Evolutionary conservation across 2,329 filamentous ascomycete genomes (phyloP).

Genomic region (Ophiostoma sp.): DNA sequence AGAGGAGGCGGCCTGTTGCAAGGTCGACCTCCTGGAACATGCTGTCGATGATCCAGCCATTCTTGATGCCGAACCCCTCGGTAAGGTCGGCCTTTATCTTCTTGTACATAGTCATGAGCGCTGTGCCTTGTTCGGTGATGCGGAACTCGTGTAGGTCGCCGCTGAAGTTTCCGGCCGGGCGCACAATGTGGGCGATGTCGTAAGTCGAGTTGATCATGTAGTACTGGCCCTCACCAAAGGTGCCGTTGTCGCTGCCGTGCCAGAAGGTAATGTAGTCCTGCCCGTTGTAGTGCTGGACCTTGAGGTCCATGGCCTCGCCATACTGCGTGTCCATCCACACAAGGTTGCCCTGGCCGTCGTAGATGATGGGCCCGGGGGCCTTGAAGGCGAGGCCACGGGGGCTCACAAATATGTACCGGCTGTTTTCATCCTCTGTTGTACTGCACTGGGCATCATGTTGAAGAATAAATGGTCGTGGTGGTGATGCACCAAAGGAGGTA

Average conservation of each 20-base stretch:
- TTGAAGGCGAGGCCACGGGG: conserved; percentile 26
- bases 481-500: conserved; percentile 19
- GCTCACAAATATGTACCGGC: conserved; percentile 27
- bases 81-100: conserved; percentile 43
- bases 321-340: conserved; percentile 44
- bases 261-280: conserved; percentile 49
- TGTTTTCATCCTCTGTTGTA: neutral
- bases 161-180: conserved; percentile 45
- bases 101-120: conserved; percentile 40
- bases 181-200: conserved; percentile 48
- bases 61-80: conserved; percentile 36
- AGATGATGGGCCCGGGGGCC: conserved; percentile 51
- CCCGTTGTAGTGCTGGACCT: conserved; percentile 40
- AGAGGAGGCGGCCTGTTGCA: conserved; percentile 44
- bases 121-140: conserved; percentile 14
- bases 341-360: conserved; percentile 48
- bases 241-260: conserved; percentile 36
- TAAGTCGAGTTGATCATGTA: conserved; percentile 51
- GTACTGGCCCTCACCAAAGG: conserved; percentile 29
- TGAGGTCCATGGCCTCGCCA: conserved; percentile 30
- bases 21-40: conserved; percentile 45
- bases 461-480: conserved; percentile 18
- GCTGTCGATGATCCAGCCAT: conserved; percentile 32
- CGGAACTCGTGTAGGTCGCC: conserved; percentile 36
- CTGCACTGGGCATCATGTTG: conserved; percentile 15